A percentile compares a stretch with the other conserved stretches of the same genome.
phyloP scores from a whole-genome alignment of 805 yeast species.

The Hanseniaspora valbyensis region DNA sequence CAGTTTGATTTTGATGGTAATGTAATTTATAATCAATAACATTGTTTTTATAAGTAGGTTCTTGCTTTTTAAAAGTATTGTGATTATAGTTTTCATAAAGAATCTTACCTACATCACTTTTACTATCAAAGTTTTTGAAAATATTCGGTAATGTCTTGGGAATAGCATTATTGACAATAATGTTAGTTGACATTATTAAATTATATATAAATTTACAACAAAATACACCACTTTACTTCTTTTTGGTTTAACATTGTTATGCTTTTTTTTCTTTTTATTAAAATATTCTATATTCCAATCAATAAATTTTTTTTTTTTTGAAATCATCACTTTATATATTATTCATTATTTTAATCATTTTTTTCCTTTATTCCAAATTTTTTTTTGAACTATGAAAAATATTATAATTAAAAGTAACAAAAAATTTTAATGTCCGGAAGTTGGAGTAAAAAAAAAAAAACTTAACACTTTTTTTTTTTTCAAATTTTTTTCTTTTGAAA shows the following conservation, averaged over 20 bases:
- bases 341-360: no score
- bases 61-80: conserved; percentile 11
- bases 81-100: conserved; percentile 10
- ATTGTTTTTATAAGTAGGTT: conserved; percentile 2
- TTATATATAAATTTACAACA: neutral
- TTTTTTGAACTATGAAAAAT: no score
- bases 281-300: no score
- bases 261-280: no score
- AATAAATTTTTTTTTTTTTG: no score
- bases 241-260: neutral
- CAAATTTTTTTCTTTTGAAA: no score
- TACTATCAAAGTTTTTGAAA: neutral
- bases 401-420: no score
- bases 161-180: neutral
- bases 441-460: no score
- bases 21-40: conserved; percentile 13
- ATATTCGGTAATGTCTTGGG: conserved; percentile 11
- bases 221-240: neutral
- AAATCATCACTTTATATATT: no score
- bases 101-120: conserved; percentile 2
- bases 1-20: conserved; percentile 15
- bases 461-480: no score
- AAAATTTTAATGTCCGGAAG: no score
- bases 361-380: no score
- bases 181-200: neutral